Evolutionary conservation across 257 asterid genomes (phyloP).

Genomic region (Plantago ovata): DNA sequence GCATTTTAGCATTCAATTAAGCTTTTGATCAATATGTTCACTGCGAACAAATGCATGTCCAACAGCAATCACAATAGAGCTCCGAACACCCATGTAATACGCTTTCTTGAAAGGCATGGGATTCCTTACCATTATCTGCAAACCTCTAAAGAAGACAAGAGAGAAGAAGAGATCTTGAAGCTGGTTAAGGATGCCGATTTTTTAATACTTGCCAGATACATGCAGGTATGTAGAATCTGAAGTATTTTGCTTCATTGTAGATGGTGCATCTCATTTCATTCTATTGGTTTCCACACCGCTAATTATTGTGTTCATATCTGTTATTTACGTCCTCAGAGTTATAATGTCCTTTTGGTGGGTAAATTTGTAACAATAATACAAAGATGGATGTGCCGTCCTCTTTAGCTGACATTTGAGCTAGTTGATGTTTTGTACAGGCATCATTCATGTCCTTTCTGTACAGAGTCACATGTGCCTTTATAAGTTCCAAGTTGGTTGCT

Average conservation of each 20-base stretch:
- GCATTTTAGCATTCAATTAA: neutral
- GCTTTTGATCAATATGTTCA: conserved; percentile 15
- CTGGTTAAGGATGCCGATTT: conserved; percentile 83
- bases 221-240: conserved; percentile 61
- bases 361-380: too few species aligned
- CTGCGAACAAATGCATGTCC: conserved; percentile 16
- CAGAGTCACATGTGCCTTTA: too few species aligned
- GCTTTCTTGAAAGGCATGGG: conserved; percentile 81
- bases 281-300: conserved; percentile 3
- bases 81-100: conserved; percentile 77
- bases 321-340: neutral
- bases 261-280: neutral
- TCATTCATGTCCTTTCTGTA: too few species aligned
- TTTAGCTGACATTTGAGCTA: too few species aligned
- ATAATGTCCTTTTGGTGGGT: too few species aligned
- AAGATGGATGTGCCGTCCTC: too few species aligned
- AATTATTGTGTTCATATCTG: neutral
- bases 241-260: neutral
- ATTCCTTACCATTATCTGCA: conserved; percentile 75
- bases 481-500: too few species aligned
- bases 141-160: conserved; percentile 35
- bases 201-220: conserved; percentile 92
- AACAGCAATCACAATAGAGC: conserved; percentile 87
- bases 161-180: conserved; percentile 65
- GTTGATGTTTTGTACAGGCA: too few species aligned